Evolutionary conservation across 2,329 filamentous ascomycete species (phyloP), one percentile per base, ranked within the genome.

Genomic region (Leptosphaerulina australis): DNA sequence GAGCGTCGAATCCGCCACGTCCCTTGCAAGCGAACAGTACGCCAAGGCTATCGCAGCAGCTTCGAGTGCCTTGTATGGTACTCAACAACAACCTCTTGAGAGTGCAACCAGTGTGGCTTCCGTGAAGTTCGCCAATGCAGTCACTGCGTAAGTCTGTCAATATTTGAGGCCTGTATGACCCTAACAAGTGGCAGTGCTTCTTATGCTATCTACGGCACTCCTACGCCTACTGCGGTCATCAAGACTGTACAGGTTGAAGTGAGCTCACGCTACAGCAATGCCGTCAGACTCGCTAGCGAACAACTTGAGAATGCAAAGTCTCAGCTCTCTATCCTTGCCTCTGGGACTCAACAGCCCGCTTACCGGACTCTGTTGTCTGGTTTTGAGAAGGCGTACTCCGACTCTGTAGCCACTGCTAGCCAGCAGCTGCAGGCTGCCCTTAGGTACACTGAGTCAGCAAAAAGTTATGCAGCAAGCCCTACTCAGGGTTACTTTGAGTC

Each of bases 361-460:
- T 85, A 91, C 54, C 79, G 89, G 59, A 79, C 89, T 54, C 81
- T 91, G 68, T 76, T 89, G 10, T 81, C 86, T 7, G 88, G 87
- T 0, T 82, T 88, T 8, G 85, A 86, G 7, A 81, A 78, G 5
- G 87, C 83, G 1, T 91, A 90, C 65, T 86, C 86, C 25, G 81
- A 81, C 24, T 86, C 87, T 1, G 67, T 88, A 12, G 79, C 79
- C 1, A 81, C 81, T 4, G 88, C 88, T 10, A 87, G 81, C 60
- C 77, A 81, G 7, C 80, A 80, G 20, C 73, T 88, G 5, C 76
- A 81, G 29, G 78, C 76, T 21, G 84, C 83, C 4, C 68, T 84
- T n/a, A 70, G 72, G 37, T 74, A 73, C 46, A 75, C 73, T 6
- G 63, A 72, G 12, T 71, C 71, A 4, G 61, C 71, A 14, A 76